These are phyloP conservation scores for Vaccinium corymbosum DNA, from an alignment of 148 eudicot species.

Conservation along the genomic window DNA sequence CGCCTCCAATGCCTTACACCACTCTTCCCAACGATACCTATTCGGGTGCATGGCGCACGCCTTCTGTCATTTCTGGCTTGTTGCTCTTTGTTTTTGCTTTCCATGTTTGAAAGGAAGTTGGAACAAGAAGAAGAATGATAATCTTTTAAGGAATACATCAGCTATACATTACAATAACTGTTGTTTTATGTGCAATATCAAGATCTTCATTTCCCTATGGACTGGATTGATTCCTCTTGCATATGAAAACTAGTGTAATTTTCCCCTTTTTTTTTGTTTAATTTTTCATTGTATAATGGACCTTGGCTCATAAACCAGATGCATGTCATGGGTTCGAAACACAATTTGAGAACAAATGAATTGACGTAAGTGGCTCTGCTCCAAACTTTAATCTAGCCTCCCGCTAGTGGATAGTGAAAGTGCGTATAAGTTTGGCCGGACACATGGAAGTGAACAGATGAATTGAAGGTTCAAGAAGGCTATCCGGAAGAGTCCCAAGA, in stretches of 20 bases:
- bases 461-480: background rate
- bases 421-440: background rate
- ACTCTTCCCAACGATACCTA: slow-evolving; percentile 12
- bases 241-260: background rate
- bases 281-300: background rate
- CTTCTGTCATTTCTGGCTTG: background rate
- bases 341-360: background rate
- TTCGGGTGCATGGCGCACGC: background rate
- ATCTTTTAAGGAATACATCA: background rate
- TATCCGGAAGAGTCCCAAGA: background rate
- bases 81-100: slow-evolving; percentile 13
- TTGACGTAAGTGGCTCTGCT: background rate
- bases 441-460: background rate
- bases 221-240: background rate
- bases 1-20: slow-evolving; percentile 17
- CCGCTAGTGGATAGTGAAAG: background rate
- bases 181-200: background rate
- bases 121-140: background rate
- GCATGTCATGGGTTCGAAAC: background rate
- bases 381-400: background rate
- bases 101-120: background rate
- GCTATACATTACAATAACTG: background rate
- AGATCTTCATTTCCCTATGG: background rate
- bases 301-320: background rate
- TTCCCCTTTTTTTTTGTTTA: background rate